Evolutionary conservation across 2,329 filamentous ascomycete genomes (phyloP).

Genomic region (Ophioceras dolichostomum): DNA sequence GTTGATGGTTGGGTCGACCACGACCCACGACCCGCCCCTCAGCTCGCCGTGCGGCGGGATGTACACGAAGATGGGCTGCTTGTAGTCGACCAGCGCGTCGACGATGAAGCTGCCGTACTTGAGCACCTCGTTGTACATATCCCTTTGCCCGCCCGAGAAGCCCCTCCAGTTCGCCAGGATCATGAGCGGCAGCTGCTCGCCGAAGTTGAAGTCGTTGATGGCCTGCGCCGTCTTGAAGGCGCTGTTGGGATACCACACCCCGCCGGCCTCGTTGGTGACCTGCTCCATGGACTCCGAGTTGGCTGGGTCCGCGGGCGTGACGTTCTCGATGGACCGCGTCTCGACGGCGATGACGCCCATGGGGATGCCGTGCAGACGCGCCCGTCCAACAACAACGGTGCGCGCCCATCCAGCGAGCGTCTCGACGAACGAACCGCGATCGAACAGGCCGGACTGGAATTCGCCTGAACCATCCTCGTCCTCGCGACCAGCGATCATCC

Average conservation of each 20-base stretch:
- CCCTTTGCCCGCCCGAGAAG: conserved; percentile 98
- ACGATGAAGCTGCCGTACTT: conserved; percentile 99
- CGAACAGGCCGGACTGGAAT: conserved; percentile 90
- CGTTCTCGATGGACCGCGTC: conserved; percentile 90
- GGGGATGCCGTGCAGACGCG: conserved; percentile 90
- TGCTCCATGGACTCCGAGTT: conserved; percentile 98
- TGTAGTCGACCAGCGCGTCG: conserved; percentile 93
- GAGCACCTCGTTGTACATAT: conserved; percentile 99
- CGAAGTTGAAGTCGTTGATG: conserved; percentile 97
- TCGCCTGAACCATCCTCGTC: conserved; percentile 71
- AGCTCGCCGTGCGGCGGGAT: conserved; percentile 95
- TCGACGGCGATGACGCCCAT: conserved; percentile 98
- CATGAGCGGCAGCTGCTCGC: conserved; percentile 96
- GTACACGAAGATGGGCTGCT: conserved; percentile 98
- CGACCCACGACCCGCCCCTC: conserved; percentile 98
- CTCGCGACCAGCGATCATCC: conserved; percentile 81
- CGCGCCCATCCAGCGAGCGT: conserved; percentile 93
- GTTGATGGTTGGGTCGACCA: conserved; percentile 98
- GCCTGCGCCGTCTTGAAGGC: conserved; percentile 99
- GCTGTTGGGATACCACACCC: conserved; percentile 99
- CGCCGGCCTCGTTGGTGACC: conserved; percentile 86
- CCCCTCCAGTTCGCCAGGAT: conserved; percentile 99
- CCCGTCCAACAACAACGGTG: conserved; percentile 92
- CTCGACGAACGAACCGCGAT: conserved; percentile 94
- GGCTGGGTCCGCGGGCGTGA: conserved; percentile 90